phyloP scores from a whole-genome alignment of 2,329 filamentous ascomycete genomes.

The Aspergillus piperis region DNA sequence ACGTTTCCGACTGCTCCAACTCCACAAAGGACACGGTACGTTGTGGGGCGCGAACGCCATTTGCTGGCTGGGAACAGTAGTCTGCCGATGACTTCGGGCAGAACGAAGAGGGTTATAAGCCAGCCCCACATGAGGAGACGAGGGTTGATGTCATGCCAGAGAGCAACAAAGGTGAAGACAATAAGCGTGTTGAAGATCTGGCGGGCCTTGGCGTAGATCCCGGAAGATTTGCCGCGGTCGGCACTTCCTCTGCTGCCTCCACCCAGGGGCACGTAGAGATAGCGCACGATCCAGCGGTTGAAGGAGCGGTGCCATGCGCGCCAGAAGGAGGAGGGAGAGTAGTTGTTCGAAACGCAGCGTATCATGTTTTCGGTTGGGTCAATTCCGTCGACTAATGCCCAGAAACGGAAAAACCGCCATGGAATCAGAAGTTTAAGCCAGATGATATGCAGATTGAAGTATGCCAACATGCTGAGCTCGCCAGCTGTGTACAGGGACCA shows the following conservation, averaged over 20 bases:
- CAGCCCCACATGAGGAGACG: conserved; percentile 93
- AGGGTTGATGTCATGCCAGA: conserved; percentile 97
- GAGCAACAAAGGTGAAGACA: conserved; percentile 93
- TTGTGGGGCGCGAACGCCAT: conserved; percentile 69
- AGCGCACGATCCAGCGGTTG: conserved; percentile 92
- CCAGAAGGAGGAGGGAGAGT: conserved; percentile 89
- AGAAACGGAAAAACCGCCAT: conserved; percentile 98
- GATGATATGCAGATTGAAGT: conserved; percentile 94
- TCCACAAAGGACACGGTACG: conserved; percentile 78
- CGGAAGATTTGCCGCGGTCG: conserved; percentile 30
- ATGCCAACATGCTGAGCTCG: conserved; percentile 86
- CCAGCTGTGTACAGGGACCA: conserved; percentile 84
- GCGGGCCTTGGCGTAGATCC: conserved; percentile 51
- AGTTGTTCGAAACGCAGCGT: conserved; percentile 93
- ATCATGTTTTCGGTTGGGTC: conserved; percentile 99
- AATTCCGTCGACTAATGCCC: conserved; percentile 84
- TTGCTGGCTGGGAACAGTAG: conserved; percentile 71
- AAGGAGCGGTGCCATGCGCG: conserved; percentile 93
- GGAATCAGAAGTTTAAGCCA: conserved; percentile 97
- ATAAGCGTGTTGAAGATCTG: conserved; percentile 74
- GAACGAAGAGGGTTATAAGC: conserved; percentile 90
- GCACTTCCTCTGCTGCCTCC: conserved; percentile 54
- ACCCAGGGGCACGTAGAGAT: conserved; percentile 90
- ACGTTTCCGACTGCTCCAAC: conserved; percentile 80
- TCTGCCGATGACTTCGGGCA: conserved; percentile 77